phyloP scores from a whole-genome alignment of 495 filamentous ascomycete species.

The Aspergillus indologenus region DNA sequence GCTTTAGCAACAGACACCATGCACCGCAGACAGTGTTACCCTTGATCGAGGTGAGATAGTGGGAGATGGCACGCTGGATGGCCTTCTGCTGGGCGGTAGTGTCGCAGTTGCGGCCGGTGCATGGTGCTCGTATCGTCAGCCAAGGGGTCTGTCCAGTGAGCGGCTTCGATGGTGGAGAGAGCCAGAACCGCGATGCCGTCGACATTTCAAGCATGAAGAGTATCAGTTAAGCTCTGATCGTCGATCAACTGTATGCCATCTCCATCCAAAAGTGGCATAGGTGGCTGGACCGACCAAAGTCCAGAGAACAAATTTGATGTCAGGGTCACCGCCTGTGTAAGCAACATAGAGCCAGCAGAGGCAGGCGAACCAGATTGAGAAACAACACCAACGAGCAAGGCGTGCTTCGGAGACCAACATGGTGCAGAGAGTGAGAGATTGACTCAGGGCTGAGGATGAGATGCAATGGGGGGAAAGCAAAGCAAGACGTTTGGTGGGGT shows the following conservation, averaged over 20 bases:
- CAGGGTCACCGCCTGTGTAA: not conserved
- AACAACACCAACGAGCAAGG: not conserved
- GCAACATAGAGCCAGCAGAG: not conserved
- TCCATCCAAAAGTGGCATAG: not conserved
- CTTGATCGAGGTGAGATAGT: conserved; percentile 5
- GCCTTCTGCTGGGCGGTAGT: conserved; percentile 9
- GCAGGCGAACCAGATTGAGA: not conserved
- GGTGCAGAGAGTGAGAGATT: not conserved
- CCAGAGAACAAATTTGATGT: not conserved
- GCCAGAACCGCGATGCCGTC: not conserved
- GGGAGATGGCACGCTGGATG: conserved; percentile 8
- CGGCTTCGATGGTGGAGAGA: not conserved
- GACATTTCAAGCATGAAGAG: not conserved
- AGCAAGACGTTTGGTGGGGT: not conserved
- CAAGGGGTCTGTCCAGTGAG: not conserved
- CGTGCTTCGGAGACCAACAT: not conserved
- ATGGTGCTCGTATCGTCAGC: not conserved
- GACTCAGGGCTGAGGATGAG: not conserved
- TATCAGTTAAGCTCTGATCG: not conserved
- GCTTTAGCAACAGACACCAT: not conserved
- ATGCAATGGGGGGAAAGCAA: not conserved
- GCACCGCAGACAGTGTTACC: conserved; percentile 7
- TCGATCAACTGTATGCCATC: not conserved
- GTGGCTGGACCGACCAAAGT: not conserved
- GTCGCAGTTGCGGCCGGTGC: conserved; percentile 4